Evolutionary conservation across 345 rosid genomes (phyloP), one percentile per base, ranked within the genome.

Genomic region (Fremontodendron californicum): DNA sequence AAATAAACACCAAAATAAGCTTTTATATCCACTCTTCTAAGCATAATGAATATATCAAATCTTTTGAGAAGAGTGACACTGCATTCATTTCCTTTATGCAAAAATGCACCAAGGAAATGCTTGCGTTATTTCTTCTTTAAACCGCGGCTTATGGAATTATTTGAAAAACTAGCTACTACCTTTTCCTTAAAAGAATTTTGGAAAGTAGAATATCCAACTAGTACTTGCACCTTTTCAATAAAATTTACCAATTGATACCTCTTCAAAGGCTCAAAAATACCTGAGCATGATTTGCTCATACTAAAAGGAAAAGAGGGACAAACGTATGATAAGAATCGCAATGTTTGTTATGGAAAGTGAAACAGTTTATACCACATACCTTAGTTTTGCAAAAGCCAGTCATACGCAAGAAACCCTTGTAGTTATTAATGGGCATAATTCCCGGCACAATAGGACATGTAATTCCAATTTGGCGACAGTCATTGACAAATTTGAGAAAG

Each of bases 341-440:
- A 6, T n/a, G 58, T 52, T 37, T 35, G 25, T 35, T 37, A 64
- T 1, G 25, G 21, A 43, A 23, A 33, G 31, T 37, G 46, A 73
- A 73, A 60, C 25, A 39, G 21, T 16, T 45, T 58, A 19, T 40
- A 76, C 39, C 0, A 0, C 46, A 57, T 80, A 94, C 98, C 95
- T 88, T 93, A n/a, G 98, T 93, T 79, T 94, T 94, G 86, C 98
- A 93, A 78, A 94, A 94, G 65, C 98, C 98, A 78, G 98, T 87
- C 98, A 94, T 94, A 35, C 98, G 91, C 64, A 90, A 37, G 88
- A 94, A 93, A 64, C 98, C 97, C 83, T 88, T 94, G 85, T 94
- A 94, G 86, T 93, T 94, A 75, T 91, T 86, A 76, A 94, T 94
- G 60, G 98, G 98, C 98, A 94, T 94, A 74, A 94, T 94, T 48